A percentile compares a stretch with the other conserved stretches of the same genome.
These are phyloP conservation scores for Lactarius trivialis DNA, from an alignment of 768 basidiomycete genomes.

Conservation along the genomic window DNA sequence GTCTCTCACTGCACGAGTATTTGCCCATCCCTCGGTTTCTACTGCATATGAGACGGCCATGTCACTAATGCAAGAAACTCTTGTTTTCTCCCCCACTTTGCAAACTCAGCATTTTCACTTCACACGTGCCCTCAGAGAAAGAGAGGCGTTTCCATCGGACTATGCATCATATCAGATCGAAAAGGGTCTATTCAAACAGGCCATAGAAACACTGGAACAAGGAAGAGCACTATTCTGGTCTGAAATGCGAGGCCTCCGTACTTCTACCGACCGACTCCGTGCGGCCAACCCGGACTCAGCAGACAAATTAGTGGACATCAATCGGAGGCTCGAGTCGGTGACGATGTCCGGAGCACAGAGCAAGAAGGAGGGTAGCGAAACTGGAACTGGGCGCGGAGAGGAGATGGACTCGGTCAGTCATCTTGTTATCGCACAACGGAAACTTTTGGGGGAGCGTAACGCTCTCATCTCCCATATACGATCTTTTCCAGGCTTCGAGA, in stretches of 20 bases:
- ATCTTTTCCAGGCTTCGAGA: no score
- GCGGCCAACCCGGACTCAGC: background rate
- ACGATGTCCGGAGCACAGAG: no score
- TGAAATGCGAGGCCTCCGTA: background rate
- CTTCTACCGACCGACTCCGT: background rate
- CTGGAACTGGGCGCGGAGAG: no score
- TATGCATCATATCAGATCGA: background rate
- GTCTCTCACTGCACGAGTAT: background rate
- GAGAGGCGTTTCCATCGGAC: background rate
- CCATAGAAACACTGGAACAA: background rate
- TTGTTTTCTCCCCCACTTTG: background rate
- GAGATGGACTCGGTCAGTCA: no score
- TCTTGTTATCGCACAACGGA: no score
- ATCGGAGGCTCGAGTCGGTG: no score
- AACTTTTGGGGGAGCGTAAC: no score
- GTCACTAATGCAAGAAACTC: background rate
- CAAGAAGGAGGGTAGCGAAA: no score
- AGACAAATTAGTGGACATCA: background rate
- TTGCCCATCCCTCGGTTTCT: background rate
- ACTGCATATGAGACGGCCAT: background rate
- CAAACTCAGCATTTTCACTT: background rate
- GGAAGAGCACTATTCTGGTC: constrained; percentile 2
- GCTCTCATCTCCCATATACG: no score
- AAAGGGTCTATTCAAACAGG: background rate
- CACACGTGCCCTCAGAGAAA: background rate